These are phyloP conservation scores for Nannochloropsis granulata DNA, from an alignment of 108 stramenopile species.

Conservation along the genomic window DNA sequence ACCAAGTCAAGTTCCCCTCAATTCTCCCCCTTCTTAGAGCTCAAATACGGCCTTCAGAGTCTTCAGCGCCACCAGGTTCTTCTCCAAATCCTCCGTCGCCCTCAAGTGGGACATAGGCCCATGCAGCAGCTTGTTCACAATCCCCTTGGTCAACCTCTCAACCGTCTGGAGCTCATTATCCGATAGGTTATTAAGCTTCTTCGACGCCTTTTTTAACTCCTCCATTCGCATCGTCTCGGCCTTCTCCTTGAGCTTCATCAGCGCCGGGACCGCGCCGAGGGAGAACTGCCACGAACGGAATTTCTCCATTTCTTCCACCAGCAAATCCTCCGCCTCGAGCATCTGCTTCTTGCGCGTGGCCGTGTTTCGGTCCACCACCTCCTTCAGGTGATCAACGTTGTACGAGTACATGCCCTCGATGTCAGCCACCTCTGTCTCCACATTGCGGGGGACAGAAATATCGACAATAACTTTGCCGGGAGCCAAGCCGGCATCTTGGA, in stretches of 20 bases:
- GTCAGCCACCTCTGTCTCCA: constrained; percentile 44
- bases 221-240: constrained; percentile 75
- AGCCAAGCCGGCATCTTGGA: constrained; percentile 39
- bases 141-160: constrained; percentile 76
- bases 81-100: constrained; percentile 60
- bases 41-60: constrained; percentile 81
- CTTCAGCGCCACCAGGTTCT: constrained; percentile 61
- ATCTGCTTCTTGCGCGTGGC: constrained; percentile 92
- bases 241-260: constrained; percentile 82
- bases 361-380: constrained; percentile 91
- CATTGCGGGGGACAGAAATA: constrained; percentile 95
- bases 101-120: constrained; percentile 89
- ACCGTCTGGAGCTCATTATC: constrained; percentile 86
- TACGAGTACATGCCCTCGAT: constrained; percentile 64
- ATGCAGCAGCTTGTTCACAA: constrained; percentile 93
- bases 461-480: constrained; percentile 74
- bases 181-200: constrained; percentile 56
- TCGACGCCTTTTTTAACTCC: constrained; percentile 77
- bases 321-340: constrained; percentile 82
- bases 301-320: constrained; percentile 61
- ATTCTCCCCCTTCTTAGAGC: neutral
- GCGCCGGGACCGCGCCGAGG: constrained; percentile 85
- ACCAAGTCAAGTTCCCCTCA: too few relatives aligned
- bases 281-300: constrained; percentile 80
- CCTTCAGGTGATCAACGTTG: constrained; percentile 95